Evolutionary conservation across 2,329 filamentous ascomycete species (phyloP).

Genomic region (Dactylella cylindrospora): DNA sequence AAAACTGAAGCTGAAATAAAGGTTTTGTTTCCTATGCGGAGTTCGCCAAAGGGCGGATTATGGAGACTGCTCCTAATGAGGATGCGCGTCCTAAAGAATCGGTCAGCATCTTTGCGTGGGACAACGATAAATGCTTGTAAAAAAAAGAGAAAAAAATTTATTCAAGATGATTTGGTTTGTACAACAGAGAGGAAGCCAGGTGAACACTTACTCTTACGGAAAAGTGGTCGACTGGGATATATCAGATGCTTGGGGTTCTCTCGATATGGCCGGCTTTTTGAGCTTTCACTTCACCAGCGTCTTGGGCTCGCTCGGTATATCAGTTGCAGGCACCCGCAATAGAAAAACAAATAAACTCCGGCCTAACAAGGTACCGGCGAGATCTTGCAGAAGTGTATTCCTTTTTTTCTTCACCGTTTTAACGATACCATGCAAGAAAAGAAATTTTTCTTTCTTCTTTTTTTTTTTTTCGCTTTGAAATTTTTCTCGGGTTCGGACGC

Average conservation of each 20-base stretch:
- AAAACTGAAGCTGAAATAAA: conserved; percentile 24
- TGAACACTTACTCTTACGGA: conserved; percentile 11
- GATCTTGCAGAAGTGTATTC: too few species aligned
- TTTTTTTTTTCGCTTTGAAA: too few species aligned
- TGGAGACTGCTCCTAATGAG: conserved; percentile 32
- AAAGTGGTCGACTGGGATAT: conserved; percentile 20
- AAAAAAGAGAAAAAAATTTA: conserved; percentile 5
- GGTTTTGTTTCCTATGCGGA: conserved; percentile 24
- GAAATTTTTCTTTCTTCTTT: too few species aligned
- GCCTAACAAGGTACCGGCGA: too few species aligned
- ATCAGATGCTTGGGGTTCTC: conserved; percentile 24
- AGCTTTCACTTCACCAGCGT: too few species aligned
- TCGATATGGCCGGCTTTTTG: too few species aligned
- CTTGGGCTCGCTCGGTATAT: too few species aligned
- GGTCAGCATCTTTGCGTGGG: conserved; percentile 36
- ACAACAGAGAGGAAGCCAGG: not conserved
- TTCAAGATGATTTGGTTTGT: not conserved
- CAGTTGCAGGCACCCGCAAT: too few species aligned
- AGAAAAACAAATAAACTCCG: too few species aligned
- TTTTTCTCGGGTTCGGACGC: too few species aligned
- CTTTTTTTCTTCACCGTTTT: too few species aligned
- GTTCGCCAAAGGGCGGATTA: conserved; percentile 37
- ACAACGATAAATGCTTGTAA: conserved; percentile 7
- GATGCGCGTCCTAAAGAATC: conserved; percentile 33
- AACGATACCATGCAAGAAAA: conserved; percentile 3